Conservation (phyloP, 768 basidiomycete genomes). For the Fistulinella prunicolor region DNA sequence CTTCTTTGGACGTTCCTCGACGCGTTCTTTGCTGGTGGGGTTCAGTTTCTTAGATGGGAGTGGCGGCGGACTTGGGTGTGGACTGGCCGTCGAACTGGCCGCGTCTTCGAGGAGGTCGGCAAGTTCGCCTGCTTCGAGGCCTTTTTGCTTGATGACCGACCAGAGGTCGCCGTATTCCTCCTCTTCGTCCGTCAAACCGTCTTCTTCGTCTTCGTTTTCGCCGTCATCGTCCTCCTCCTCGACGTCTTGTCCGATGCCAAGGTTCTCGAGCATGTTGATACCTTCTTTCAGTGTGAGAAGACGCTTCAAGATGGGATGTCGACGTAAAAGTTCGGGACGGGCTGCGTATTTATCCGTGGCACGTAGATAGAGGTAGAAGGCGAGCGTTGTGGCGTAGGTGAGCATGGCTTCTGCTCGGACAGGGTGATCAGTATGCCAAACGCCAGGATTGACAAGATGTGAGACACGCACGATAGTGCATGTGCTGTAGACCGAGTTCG, state of each 20-base stretch:
- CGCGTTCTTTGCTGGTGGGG: constrained; percentile 8
- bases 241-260: constrained; percentile 66
- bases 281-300: constrained; percentile 82
- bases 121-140: constrained; percentile 48
- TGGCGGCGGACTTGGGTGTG: constrained; percentile 2
- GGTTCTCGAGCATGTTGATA: constrained; percentile 75
- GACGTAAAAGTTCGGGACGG: constrained; percentile 58
- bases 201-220: constrained; percentile 26
- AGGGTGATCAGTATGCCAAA: not conserved
- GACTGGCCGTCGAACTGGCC: constrained; percentile 9
- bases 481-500: constrained; percentile 67
- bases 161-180: constrained; percentile 43
- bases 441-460: not conserved
- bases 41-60: not conserved
- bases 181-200: constrained; percentile 38
- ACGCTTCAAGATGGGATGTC: constrained; percentile 71
- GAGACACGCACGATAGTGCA: constrained; percentile 81
- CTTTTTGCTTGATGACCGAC: constrained; percentile 37
- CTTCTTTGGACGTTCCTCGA: constrained; percentile 49
- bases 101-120: constrained; percentile 57
- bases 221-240: constrained; percentile 42
- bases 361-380: constrained; percentile 90
- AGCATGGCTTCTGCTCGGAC: constrained; percentile 70
- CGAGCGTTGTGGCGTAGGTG: constrained; percentile 86
- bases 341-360: constrained; percentile 61